Percentiles rank a stretch among this genome's conserved stretches.
Conservation (phyloP, 495 filamentous ascomycete species). For the Neurospora africana region DNA sequence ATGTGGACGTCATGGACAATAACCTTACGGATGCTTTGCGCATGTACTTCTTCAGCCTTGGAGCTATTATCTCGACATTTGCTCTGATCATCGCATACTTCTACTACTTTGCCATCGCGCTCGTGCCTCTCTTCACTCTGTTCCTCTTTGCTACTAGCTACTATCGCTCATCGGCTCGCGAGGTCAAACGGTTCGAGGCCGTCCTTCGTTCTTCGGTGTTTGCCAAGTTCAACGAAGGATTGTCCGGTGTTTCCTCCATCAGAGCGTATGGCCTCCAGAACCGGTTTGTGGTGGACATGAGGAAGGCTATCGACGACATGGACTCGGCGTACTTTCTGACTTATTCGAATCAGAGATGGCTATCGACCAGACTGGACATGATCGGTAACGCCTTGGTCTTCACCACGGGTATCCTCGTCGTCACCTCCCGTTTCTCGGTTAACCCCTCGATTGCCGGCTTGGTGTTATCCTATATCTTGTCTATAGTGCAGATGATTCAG, state of each 20-base stretch:
- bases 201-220: conserved; percentile 80
- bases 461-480: conserved; percentile 83
- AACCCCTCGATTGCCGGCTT: conserved; percentile 75
- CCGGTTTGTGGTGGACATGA: conserved; percentile 59
- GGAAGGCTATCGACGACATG: conserved; percentile 73
- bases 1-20: conserved; percentile 94
- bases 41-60: conserved; percentile 82
- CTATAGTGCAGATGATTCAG: conserved; percentile 92
- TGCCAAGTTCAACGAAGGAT: conserved; percentile 81
- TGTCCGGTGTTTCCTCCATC: conserved; percentile 74
- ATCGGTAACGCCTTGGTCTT: conserved; percentile 79
- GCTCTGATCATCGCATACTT: conserved; percentile 85
- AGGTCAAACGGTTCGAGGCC: conserved; percentile 89
- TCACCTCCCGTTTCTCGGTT: conserved; percentile 86
- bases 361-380: conserved; percentile 70
- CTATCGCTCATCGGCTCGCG: conserved; percentile 81
- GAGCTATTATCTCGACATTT: conserved; percentile 70
- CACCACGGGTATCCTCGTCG: conserved; percentile 78
- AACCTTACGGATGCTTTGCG: conserved; percentile 80
- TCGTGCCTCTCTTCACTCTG: conserved; percentile 67
- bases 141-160: conserved; percentile 80
- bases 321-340: conserved; percentile 89
- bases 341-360: conserved; percentile 89
- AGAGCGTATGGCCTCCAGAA: conserved; percentile 75
- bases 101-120: conserved; percentile 84